Conservation (phyloP, 371 early-diverging fungal genomes). For the Apophysomyces sp. region DNA sequence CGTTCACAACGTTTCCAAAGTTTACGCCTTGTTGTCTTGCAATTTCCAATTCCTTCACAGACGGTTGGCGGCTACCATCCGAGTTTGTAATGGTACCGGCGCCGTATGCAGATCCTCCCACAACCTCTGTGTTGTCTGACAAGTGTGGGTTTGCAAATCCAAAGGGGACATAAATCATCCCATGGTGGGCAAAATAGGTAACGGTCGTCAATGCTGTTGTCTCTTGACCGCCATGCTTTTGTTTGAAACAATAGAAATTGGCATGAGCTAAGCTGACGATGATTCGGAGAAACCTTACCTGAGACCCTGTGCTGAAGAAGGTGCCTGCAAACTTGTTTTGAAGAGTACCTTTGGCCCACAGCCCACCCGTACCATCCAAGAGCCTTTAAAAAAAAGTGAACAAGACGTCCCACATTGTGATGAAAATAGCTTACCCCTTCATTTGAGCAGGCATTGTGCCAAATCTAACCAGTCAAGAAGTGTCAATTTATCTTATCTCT, state of each 20-base stretch:
- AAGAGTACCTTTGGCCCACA: conserved; percentile 58
- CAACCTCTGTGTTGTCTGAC: conserved; percentile 18
- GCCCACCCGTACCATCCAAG: conserved; percentile 67
- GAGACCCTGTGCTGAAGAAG: conserved; percentile 64
- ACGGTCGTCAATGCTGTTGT: conserved; percentile 61
- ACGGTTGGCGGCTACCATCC: conserved; percentile 62
- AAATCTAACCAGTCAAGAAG: conserved; percentile 12
- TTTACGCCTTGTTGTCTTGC: conserved; percentile 58
- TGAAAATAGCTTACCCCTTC: conserved; percentile 20
- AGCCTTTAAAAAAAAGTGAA: conserved; percentile 17
- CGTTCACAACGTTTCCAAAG: conserved; percentile 48
- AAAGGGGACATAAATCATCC: conserved; percentile 69
- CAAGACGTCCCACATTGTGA: not conserved
- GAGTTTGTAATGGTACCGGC: conserved; percentile 16
- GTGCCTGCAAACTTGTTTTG: conserved; percentile 57
- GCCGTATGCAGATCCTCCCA: conserved; percentile 57
- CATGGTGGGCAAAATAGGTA: conserved; percentile 69
- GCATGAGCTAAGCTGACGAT: too few species aligned
- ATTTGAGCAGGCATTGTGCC: conserved; percentile 35
- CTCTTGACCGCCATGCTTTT: conserved; percentile 61
- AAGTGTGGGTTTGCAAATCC: conserved; percentile 42
- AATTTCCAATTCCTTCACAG: conserved; percentile 58
- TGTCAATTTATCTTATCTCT: not conserved
- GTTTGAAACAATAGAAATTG: too few species aligned
- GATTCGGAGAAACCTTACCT: conserved; percentile 13